phyloP scores from a whole-genome alignment of 116 monocot genomes.

The Posidonia oceanica region DNA sequence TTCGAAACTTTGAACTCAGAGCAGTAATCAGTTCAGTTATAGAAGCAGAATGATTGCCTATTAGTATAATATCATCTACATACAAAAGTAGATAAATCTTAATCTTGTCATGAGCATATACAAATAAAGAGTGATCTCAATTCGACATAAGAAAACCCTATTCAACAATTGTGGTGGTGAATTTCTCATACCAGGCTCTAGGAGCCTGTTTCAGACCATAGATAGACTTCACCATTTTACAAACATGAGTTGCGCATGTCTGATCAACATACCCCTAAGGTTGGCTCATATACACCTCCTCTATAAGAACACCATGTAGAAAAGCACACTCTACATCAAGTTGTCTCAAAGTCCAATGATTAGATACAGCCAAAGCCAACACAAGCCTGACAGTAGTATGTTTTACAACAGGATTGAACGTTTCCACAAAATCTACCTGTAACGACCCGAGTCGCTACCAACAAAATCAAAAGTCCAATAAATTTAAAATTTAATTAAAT shows the following conservation, averaged over 20 bases:
- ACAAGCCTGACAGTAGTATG: not conserved
- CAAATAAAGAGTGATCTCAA: not conserved
- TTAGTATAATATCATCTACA: not conserved
- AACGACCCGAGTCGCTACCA: too few relatives aligned
- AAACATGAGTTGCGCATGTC: not conserved
- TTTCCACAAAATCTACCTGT: not conserved
- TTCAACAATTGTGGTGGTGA: not conserved
- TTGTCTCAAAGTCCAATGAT: not conserved
- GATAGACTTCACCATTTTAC: not conserved
- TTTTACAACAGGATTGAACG: not conserved
- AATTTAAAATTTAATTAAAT: too few relatives aligned
- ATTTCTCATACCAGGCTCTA: not conserved
- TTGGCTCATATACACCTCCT: not conserved
- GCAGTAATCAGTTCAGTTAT: not conserved
- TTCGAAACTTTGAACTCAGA: not conserved
- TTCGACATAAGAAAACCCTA: not conserved
- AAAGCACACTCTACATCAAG: not conserved
- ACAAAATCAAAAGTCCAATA: too few relatives aligned
- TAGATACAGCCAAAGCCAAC: not conserved
- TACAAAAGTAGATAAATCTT: not conserved
- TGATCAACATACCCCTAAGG: not conserved
- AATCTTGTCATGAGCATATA: not conserved
- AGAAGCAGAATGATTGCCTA: not conserved
- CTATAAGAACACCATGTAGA: not conserved
- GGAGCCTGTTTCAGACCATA: not conserved